Evolutionary conservation across 352 stramenopile genomes (phyloP).

Genomic region (Thraustochytrium striatum): DNA sequence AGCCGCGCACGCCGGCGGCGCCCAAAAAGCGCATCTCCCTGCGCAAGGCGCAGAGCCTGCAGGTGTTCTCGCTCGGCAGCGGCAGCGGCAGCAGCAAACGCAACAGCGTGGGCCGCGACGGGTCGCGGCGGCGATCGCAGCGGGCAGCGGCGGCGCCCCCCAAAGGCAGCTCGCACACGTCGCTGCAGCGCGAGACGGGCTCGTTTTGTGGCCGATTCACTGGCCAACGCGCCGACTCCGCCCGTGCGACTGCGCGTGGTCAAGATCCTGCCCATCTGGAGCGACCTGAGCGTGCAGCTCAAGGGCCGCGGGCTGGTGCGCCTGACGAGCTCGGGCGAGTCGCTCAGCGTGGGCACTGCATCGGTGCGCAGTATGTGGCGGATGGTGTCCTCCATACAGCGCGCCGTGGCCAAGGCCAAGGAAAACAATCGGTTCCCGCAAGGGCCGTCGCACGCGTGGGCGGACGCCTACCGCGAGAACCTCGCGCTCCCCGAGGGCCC

Average conservation of each 20-base stretch:
- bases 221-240: background rate
- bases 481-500: background rate
- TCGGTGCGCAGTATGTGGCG: constrained; percentile 48
- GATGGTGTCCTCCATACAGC: constrained; percentile 10
- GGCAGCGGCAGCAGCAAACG: background rate
- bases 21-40: background rate
- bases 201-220: constrained; percentile 14
- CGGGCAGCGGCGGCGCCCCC: too few species aligned
- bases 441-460: constrained; percentile 39
- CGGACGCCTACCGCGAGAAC: background rate
- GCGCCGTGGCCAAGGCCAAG: constrained; percentile 28
- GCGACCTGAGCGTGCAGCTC: constrained; percentile 26
- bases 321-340: constrained; percentile 1
- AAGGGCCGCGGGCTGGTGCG: constrained; percentile 41
- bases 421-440: constrained; percentile 34
- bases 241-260: constrained; percentile 1
- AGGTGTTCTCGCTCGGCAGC: constrained; percentile 6
- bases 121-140: too few species aligned
- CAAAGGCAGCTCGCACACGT: too few species aligned
- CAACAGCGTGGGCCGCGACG: background rate
- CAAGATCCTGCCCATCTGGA: constrained; percentile 34
- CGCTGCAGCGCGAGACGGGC: background rate
- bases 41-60: constrained; percentile 14
- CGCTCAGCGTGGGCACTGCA: constrained; percentile 36
- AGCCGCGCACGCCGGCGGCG: background rate